Evolutionary conservation across 192 early-diverging fungal species (phyloP).

Genomic region (Radiomyces spectabilis): DNA sequence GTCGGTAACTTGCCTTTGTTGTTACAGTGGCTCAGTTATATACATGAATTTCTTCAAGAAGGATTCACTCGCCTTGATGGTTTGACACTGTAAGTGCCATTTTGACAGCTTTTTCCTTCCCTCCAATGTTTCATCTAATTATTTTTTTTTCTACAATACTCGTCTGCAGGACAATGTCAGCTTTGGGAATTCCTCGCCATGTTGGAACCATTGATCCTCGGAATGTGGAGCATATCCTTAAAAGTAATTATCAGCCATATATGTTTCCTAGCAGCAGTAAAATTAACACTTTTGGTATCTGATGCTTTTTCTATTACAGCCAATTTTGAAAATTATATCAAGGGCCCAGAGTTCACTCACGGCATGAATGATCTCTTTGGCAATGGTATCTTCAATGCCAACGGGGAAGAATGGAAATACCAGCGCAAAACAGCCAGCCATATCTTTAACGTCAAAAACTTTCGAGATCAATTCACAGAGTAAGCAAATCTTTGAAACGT

Average conservation of each 20-base stretch:
- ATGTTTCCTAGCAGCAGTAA: background rate
- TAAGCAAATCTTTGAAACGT: constrained; percentile 11
- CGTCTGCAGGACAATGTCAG: constrained; percentile 3
- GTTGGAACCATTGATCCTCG: constrained; percentile 19
- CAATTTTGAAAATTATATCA: constrained; percentile 31
- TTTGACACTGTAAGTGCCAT: constrained; percentile 15
- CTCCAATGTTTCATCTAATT: too few species aligned
- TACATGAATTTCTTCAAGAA: constrained; percentile 16
- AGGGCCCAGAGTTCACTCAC: constrained; percentile 30
- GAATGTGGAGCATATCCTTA: constrained; percentile 29
- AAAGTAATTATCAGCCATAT: constrained; percentile 15
- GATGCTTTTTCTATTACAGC: background rate
- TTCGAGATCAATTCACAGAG: constrained; percentile 31
- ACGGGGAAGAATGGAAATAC: constrained; percentile 55
- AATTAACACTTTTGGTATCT: background rate
- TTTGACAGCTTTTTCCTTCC: background rate
- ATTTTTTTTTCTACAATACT: too few species aligned
- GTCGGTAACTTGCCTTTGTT: constrained; percentile 14
- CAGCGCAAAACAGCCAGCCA: constrained; percentile 47
- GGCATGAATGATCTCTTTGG: constrained; percentile 50
- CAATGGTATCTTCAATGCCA: constrained; percentile 63
- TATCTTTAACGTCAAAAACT: constrained; percentile 33
- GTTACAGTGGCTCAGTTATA: constrained; percentile 8
- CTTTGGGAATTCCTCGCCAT: constrained; percentile 8
- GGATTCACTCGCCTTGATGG: background rate